Evolutionary conservation across 2,329 filamentous ascomycete species (phyloP).

Genomic region (Colletotrichum cereale): DNA sequence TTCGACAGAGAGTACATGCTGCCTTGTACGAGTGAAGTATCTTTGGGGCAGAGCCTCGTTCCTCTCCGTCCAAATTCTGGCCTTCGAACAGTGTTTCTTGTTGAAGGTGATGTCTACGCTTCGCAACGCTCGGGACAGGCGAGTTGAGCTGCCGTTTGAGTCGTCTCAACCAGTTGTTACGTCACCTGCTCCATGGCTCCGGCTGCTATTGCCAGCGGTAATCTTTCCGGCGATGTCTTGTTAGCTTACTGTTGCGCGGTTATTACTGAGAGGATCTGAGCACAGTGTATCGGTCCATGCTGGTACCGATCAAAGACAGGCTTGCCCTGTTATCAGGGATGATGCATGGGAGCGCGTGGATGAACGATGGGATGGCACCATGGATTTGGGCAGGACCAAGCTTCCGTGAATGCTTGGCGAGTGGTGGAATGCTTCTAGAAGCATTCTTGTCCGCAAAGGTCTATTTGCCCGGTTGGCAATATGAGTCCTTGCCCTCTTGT

Average conservation of each 20-base stretch:
- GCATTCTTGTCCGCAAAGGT: not conserved
- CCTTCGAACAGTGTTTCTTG: not conserved
- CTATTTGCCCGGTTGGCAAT: not conserved
- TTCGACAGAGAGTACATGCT: not conserved
- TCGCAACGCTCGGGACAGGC: not conserved
- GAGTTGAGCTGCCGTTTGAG: conserved; percentile 6
- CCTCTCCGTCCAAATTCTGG: no score
- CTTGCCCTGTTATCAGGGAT: not conserved
- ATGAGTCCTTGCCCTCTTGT: not conserved
- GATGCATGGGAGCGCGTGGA: conserved; percentile 19
- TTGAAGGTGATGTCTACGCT: not conserved
- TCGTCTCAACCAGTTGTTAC: not conserved
- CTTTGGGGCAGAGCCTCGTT: not conserved
- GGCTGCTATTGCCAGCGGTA: not conserved
- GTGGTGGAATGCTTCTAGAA: conserved; percentile 28
- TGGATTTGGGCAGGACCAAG: conserved; percentile 25
- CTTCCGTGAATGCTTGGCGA: conserved; percentile 23
- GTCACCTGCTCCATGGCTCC: not conserved
- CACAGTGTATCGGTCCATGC: not conserved
- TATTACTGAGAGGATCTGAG: not conserved
- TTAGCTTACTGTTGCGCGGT: not conserved
- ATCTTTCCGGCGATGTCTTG: not conserved
- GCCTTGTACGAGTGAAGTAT: not conserved
- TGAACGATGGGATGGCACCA: conserved; percentile 22
- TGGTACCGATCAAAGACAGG: not conserved